A percentile compares a stretch with the other conserved stretches of the same genome.
Evolutionary conservation across 352 stramenopile genomes (phyloP).

Genomic region (Phytophthora cactorum): DNA sequence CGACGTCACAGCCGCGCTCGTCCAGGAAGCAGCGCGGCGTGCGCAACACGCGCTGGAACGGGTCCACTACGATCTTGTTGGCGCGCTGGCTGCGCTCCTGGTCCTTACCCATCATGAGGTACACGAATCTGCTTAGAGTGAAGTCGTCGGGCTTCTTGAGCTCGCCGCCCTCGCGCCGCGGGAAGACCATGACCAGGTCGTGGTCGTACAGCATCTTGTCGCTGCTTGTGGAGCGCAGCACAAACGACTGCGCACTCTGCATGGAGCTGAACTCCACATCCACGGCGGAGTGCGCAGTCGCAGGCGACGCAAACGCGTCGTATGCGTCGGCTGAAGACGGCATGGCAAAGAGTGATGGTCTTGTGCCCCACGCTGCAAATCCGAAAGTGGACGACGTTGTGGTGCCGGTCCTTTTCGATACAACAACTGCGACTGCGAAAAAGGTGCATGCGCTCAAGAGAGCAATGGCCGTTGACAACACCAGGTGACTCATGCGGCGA

Average conservation of each 20-base stretch:
- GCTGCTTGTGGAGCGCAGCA: constrained; percentile 7
- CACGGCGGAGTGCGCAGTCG: constrained; percentile 30
- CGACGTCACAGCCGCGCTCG: constrained; percentile 54
- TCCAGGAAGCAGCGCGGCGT: constrained; percentile 77
- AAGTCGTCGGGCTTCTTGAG: constrained; percentile 72
- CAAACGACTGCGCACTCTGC: constrained; percentile 33
- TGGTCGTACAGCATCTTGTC: constrained; percentile 75
- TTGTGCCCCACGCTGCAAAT: constrained; percentile 22
- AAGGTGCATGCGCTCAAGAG: constrained; percentile 18
- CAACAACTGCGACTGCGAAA: constrained; percentile 25
- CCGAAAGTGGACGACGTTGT: constrained; percentile 15
- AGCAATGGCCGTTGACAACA: neutral
- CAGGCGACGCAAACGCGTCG: constrained; percentile 47
- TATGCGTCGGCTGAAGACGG: constrained; percentile 31
- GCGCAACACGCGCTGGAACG: constrained; percentile 74
- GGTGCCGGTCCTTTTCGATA: constrained; percentile 5
- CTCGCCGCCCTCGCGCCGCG: constrained; percentile 65
- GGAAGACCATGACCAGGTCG: constrained; percentile 87
- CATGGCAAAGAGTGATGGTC: constrained; percentile 29
- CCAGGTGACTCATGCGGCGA: neutral
- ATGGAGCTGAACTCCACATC: constrained; percentile 57
- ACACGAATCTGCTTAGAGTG: constrained; percentile 65
- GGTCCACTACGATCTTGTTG: constrained; percentile 65
- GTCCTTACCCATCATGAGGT: constrained; percentile 76
- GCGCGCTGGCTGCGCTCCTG: constrained; percentile 38